Conservation (phyloP, 495 filamentous ascomycete species). For the Penicillium coffeae region DNA sequence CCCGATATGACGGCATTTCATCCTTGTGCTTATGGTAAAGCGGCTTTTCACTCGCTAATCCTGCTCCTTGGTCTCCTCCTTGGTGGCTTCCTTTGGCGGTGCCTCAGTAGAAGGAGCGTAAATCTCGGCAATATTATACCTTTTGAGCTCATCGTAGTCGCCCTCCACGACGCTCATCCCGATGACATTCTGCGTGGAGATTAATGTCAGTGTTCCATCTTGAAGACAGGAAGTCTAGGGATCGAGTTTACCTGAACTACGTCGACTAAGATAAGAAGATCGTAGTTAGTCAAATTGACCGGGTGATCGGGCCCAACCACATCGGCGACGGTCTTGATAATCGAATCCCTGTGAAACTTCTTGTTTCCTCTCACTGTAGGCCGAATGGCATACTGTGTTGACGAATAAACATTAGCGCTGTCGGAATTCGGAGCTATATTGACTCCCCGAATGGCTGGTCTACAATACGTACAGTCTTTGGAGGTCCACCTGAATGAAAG, state of each 20-base stretch:
- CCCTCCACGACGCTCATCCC: constrained; percentile 72
- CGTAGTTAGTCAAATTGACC: constrained; percentile 77
- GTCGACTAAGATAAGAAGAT: constrained; percentile 82
- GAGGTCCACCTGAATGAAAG: constrained; percentile 58
- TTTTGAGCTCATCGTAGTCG: constrained; percentile 67
- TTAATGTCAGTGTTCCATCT: no score
- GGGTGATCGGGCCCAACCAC: constrained; percentile 65
- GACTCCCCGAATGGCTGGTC: neutral
- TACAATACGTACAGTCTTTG: constrained; percentile 42
- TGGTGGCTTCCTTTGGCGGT: neutral
- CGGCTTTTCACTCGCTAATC: no score
- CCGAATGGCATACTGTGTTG: constrained; percentile 81
- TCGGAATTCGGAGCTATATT: no score
- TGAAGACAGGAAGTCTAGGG: no score
- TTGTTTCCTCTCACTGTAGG: constrained; percentile 76
- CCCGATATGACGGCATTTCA: no score
- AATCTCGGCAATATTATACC: constrained; percentile 69
- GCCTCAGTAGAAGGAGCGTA: constrained; percentile 45
- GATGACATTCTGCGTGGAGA: constrained; percentile 57
- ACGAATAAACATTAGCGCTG: no score
- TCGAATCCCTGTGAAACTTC: constrained; percentile 62
- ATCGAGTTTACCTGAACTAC: constrained; percentile 69
- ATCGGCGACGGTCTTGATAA: constrained; percentile 78
- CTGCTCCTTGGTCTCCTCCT: neutral
- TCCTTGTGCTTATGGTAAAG: no score